These are phyloP conservation scores for Sphaerobolus stellatus DNA, from an alignment of 1,284 basidiomycete genomes.

Conservation along the genomic window DNA sequence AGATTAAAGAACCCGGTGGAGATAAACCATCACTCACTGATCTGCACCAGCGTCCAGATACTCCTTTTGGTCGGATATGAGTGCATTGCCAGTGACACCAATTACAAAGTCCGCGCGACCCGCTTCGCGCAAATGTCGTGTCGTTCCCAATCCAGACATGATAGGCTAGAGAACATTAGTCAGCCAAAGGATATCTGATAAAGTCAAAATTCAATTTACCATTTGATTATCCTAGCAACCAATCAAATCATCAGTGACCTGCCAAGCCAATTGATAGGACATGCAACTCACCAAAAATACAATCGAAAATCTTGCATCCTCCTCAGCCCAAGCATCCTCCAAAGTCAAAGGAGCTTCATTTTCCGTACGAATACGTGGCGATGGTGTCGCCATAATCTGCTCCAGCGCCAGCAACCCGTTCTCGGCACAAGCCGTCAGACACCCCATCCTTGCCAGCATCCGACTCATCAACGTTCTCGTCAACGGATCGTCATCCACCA, in stretches of 20 bases:
- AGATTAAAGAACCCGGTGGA: no score
- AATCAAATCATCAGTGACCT: conserved; percentile 54
- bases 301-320: conserved; percentile 3
- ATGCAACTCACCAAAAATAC: conserved; percentile 1
- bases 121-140: conserved; percentile 22
- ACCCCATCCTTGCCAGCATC: conserved; percentile 79
- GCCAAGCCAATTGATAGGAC: no score
- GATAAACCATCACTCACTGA: conserved; percentile 11
- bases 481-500: conserved; percentile 77
- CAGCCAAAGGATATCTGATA: not conserved
- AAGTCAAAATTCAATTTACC: conserved; percentile 27
- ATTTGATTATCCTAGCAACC: conserved; percentile 88
- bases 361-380: conserved; percentile 21
- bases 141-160: conserved; percentile 30
- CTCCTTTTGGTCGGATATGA: conserved; percentile 20
- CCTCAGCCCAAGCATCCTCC: conserved; percentile 6
- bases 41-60: conserved; percentile 19
- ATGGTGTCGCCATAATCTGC: conserved; percentile 54
- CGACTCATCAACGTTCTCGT: conserved; percentile 83
- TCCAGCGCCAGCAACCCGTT: conserved; percentile 83
- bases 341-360: not conserved
- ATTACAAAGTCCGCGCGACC: conserved; percentile 26
- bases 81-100: conserved; percentile 17
- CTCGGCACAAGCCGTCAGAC: conserved; percentile 75
- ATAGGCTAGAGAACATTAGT: conserved; percentile 19